A percentile compares a stretch with the other conserved stretches of the same genome.
Evolutionary conservation across 345 rosid genomes (phyloP).

Genomic region (Arabidopsis arenosa): DNA sequence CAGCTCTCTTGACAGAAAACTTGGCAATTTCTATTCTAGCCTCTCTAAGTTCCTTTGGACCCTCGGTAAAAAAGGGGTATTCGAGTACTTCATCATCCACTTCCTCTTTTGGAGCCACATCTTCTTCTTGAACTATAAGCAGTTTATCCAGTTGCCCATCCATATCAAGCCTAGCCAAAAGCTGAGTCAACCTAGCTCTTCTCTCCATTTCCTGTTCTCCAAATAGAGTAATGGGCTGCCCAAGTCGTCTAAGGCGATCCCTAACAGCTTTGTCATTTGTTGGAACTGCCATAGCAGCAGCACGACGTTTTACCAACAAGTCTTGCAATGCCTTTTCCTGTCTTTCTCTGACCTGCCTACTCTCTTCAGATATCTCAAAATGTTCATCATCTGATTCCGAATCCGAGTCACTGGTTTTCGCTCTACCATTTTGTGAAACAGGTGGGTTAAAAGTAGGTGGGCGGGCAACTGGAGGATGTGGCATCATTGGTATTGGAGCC

Average conservation of each 20-base stretch:
- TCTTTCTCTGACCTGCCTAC: constrained; percentile 71
- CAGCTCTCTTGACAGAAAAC: constrained; percentile 71
- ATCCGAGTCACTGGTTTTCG: constrained; percentile 58
- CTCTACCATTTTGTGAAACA: constrained; percentile 65
- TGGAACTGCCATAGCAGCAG: constrained; percentile 95
- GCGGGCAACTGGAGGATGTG: constrained; percentile 56
- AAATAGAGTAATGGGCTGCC: constrained; percentile 90
- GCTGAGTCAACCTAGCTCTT: constrained; percentile 80
- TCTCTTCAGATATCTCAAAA: constrained; percentile 73
- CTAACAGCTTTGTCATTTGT: constrained; percentile 95
- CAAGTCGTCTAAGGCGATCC: constrained; percentile 84
- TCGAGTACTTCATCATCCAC: constrained; percentile 65
- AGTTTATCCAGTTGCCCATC: constrained; percentile 85
- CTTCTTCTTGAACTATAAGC: constrained; percentile 89
- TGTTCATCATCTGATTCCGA: constrained; percentile 68
- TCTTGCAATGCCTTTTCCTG: constrained; percentile 92
- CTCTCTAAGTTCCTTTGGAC: constrained; percentile 69
- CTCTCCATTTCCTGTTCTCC: constrained; percentile 99
- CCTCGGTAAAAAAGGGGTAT: constrained; percentile 89
- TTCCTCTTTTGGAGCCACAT: constrained; percentile 62
- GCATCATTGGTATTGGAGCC: constrained; percentile 62
- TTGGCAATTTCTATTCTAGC: constrained; percentile 82
- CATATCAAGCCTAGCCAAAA: constrained; percentile 85
- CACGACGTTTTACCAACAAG: constrained; percentile 79
- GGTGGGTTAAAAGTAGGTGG: constrained; percentile 66